Base-by-base conservation (phyloP, 225 moss, liverwort and hornwort genomes). In the Takakia lepidozioides region DNA sequence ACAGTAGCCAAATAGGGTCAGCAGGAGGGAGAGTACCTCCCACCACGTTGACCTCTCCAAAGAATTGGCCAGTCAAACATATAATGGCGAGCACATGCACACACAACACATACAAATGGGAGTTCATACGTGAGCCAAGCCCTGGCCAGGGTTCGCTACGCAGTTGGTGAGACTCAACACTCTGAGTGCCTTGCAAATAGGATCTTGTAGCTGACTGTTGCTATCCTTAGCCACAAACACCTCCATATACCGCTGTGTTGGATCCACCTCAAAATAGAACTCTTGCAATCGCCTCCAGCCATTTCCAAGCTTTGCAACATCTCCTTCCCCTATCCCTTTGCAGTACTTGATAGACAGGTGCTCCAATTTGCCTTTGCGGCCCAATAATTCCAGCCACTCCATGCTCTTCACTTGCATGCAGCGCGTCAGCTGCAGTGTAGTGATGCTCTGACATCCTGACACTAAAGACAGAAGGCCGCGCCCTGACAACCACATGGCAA, bases 401-500 rank as follows among this genome's bases (percentile, higher is more conserved):
- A 67, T 48, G 39, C 64, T 67, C 53, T 68, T 56, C 64, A 78
- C 68, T 29, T 61, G 54, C 72, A 78, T 65, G 43, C 71, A 52
- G 7, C 67, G 63, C 20, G 63, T 64, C 8, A 78, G 48, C 8
- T 72, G 72, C n/a, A 78, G 51, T 13, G 68, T 61, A 16, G 40
- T 61, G 9, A 78, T 52, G 35, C 41, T 38, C 47, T 43, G 44
- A 36, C 77, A 78, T 10, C 77, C 77, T 24, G 63, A 67, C n/a
- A 72, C 72, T 16, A 78, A 64, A 13, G 77, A 78, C 29, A 78
- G 55, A 18, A 78, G 77, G 9, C 77, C 77, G 22, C 77, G 57
- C 32, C 68, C 72, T 17, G n/a, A n/a, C n/a, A n/a, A n/a, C n/a
- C n/a, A n/a, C n/a, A n/a, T n/a, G n/a, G n/a, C n/a, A n/a, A n/a